Conservation (phyloP, 2,329 filamentous ascomycete species). For the Fusarium oxysporum region DNA sequence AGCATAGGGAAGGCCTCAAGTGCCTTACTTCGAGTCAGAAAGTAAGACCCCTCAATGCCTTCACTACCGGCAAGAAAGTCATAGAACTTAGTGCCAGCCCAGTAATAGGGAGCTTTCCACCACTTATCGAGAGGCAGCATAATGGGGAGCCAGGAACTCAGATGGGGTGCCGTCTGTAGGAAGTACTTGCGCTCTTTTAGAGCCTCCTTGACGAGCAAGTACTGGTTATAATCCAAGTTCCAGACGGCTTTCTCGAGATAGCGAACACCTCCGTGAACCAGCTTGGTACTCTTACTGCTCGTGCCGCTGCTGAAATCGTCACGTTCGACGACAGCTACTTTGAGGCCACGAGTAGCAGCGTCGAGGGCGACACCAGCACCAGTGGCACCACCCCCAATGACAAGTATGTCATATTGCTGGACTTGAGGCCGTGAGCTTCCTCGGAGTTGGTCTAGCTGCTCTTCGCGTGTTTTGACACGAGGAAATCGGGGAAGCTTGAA, state of each 20-base stretch:
- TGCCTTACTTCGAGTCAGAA: conserved; percentile 86
- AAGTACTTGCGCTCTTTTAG: conserved; percentile 81
- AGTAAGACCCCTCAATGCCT: conserved; percentile 90
- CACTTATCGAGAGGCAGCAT: conserved; percentile 81
- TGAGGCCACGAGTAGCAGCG: conserved; percentile 76
- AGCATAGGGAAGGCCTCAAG: conserved; percentile 91
- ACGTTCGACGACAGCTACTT: conserved; percentile 77
- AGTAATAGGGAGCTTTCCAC: conserved; percentile 84
- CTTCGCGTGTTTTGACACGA: conserved; percentile 68
- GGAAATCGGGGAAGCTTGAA: conserved; percentile 76
- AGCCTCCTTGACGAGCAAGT: conserved; percentile 77
- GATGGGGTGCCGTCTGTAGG: conserved; percentile 78
- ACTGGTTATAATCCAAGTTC: conserved; percentile 80
- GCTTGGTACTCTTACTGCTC: conserved; percentile 80
- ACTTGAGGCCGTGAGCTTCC: conserved; percentile 47
- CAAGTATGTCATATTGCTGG: conserved; percentile 73
- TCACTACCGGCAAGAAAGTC: conserved; percentile 87
- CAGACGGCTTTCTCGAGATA: conserved; percentile 82
- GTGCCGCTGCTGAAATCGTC: conserved; percentile 81
- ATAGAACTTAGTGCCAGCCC: conserved; percentile 83
- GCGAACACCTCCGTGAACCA: conserved; percentile 80
- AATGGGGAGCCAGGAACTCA: conserved; percentile 79
- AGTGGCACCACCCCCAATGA: conserved; percentile 79
- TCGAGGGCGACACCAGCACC: conserved; percentile 78
- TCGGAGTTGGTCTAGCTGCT: conserved; percentile 73